Evolutionary conservation across 441 rosid genomes (phyloP).

Genomic region (Erodium trifolium): DNA sequence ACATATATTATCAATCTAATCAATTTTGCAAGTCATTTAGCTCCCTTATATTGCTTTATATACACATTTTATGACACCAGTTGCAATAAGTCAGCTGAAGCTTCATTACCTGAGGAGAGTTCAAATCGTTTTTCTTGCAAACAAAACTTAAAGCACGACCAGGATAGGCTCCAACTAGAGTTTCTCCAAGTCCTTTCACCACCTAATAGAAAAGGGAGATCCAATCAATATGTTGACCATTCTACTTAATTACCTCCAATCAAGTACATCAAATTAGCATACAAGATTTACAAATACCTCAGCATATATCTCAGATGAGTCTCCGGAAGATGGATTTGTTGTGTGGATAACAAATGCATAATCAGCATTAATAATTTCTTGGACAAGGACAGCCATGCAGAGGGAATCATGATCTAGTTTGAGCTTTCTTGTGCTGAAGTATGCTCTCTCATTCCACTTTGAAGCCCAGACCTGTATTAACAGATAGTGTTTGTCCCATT

Average conservation of each 20-base stretch:
- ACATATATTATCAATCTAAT: neutral
- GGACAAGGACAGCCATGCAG: slow-evolving; percentile 96
- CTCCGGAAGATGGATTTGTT: slow-evolving; percentile 83
- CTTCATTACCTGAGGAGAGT: slow-evolving; percentile 65
- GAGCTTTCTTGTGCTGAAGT: too few relatives aligned
- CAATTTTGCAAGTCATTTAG: neutral
- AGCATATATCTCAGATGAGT: too few relatives aligned
- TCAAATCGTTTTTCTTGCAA: slow-evolving; percentile 62
- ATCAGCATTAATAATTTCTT: slow-evolving; percentile 59
- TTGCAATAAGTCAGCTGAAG: slow-evolving; percentile 3
- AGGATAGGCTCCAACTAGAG: slow-evolving; percentile 96
- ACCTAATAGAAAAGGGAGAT: slow-evolving; percentile 37
- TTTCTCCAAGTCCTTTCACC: slow-evolving; percentile 95
- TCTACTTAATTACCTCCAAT: neutral
- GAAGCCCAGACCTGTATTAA: slow-evolving; percentile 86
- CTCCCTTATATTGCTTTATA: neutral
- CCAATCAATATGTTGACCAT: neutral
- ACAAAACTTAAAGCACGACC: slow-evolving; percentile 93
- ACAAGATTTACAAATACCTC: slow-evolving; percentile 14
- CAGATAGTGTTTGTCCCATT: slow-evolving; percentile 14
- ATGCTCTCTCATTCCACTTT: slow-evolving; percentile 20
- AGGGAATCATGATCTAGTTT: slow-evolving; percentile 22
- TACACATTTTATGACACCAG: neutral
- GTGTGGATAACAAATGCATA: slow-evolving; percentile 55
- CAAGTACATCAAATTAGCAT: slow-evolving; percentile 55